Conservation (phyloP, 768 basidiomycete species). For the Kwoniella bestiolae region DNA sequence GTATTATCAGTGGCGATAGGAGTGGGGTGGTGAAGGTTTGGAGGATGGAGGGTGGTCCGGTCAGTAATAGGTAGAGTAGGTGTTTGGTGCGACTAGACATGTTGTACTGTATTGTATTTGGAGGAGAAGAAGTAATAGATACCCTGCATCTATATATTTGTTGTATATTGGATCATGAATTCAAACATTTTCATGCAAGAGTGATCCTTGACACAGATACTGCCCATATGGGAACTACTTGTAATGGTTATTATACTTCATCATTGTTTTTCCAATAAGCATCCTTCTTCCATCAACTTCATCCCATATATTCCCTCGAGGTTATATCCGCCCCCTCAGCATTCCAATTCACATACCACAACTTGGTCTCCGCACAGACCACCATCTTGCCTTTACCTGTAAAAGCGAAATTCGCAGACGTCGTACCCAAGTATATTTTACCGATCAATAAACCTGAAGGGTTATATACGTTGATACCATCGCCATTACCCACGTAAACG, state of each 20-base stretch:
- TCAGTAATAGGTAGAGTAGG: not conserved
- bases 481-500: constrained; percentile 49
- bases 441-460: constrained; percentile 51
- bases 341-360: constrained; percentile 40
- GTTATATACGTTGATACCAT: constrained; percentile 52
- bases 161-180: no score
- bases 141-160: constrained; percentile 9
- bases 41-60: constrained; percentile 48
- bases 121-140: not conserved
- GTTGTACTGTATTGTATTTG: no score
- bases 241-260: no score
- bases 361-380: constrained; percentile 46
- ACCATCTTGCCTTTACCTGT: constrained; percentile 50
- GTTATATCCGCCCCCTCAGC: constrained; percentile 44
- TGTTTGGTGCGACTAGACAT: no score
- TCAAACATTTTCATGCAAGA: no score
- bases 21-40: constrained; percentile 87
- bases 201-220: no score
- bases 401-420: constrained; percentile 52
- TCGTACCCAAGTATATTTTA: constrained; percentile 49
- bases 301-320: constrained; percentile 15
- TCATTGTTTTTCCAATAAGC: no score
- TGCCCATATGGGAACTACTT: no score
- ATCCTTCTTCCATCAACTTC: not conserved
- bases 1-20: constrained; percentile 88